Evolutionary conservation across 768 basidiomycete species (phyloP).

Genomic region (Termitomyces sp.): DNA sequence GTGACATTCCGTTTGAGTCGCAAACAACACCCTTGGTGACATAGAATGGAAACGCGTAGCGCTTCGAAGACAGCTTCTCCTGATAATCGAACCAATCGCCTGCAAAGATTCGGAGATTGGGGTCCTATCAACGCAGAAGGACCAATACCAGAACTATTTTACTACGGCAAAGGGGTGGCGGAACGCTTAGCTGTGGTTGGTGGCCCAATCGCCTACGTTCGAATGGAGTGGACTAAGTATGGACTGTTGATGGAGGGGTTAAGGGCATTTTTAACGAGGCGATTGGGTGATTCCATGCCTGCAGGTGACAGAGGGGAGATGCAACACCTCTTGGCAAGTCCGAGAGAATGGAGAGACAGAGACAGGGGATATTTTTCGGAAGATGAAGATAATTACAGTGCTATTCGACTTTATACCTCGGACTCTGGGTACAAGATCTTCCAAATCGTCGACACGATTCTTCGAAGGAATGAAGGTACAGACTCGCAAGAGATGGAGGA

Average conservation of each 20-base stretch:
- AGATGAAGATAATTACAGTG: slow-evolving; percentile 4
- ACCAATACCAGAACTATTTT: slow-evolving; percentile 8
- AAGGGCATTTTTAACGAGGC: slow-evolving; percentile 2
- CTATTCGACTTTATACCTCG: slow-evolving; percentile 16
- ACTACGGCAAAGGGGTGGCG: slow-evolving; percentile 13
- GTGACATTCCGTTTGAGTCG: neutral
- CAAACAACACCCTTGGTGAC: neutral
- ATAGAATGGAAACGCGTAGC: neutral
- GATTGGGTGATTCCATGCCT: slow-evolving; percentile 1
- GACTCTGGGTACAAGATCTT: slow-evolving; percentile 16
- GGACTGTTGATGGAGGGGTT: slow-evolving; percentile 13
- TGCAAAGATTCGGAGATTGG: slow-evolving; percentile 12
- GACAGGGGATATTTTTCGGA: neutral
- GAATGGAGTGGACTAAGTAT: slow-evolving; percentile 15
- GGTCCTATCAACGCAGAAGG: neutral
- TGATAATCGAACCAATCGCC: slow-evolving; percentile 3
- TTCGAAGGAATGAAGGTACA: slow-evolving; percentile 9
- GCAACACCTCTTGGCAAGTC: slow-evolving; percentile 7
- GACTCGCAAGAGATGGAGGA: slow-evolving; percentile 5
- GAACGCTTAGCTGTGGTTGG: slow-evolving; percentile 12
- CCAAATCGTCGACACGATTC: slow-evolving; percentile 14
- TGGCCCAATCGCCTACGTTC: slow-evolving; percentile 13
- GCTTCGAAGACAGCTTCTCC: neutral
- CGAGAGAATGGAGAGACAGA: slow-evolving; percentile 16
- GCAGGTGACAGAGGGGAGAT: neutral